Evolutionary conservation across 768 basidiomycete genomes (phyloP).

Genomic region (Xerocomellus chrysenteron): DNA sequence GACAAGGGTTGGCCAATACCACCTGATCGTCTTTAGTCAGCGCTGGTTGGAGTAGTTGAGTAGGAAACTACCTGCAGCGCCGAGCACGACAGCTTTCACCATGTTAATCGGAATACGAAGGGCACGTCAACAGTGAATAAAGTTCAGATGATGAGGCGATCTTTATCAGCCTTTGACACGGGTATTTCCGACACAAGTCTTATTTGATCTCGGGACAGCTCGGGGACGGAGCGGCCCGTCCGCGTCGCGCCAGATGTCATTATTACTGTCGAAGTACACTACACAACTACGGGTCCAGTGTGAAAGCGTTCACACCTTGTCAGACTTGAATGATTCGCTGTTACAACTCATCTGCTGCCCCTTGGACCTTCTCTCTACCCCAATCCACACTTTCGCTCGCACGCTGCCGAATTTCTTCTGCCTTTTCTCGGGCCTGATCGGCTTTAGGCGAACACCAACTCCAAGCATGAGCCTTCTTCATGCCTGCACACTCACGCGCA

Average conservation of each 20-base stretch:
- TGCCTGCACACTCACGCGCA: constrained; percentile 18
- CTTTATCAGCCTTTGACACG: constrained; percentile 18
- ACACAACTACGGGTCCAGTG: neutral
- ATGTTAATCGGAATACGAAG: constrained; percentile 15
- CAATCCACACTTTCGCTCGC: constrained; percentile 10
- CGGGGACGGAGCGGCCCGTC: neutral
- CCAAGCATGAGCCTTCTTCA: constrained; percentile 15
- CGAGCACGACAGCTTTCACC: constrained; percentile 89
- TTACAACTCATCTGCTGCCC: constrained; percentile 31
- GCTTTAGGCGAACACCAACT: constrained; percentile 25
- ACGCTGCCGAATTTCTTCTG: constrained; percentile 24
- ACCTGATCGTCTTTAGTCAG: constrained; percentile 45
- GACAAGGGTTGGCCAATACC: constrained; percentile 97
- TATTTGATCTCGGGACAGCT: neutral
- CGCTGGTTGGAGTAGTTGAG: neutral
- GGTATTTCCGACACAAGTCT: constrained; percentile 12
- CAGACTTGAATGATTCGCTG: neutral
- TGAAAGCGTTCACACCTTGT: neutral
- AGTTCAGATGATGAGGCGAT: neutral
- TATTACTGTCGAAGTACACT: neutral
- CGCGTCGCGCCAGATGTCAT: too few relatives aligned
- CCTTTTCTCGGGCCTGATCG: constrained; percentile 26
- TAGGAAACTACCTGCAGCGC: constrained; percentile 73
- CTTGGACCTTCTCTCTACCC: constrained; percentile 13
- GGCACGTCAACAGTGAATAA: neutral